phyloP scores from a whole-genome alignment of 2,329 filamentous ascomycete genomes.

The Trichoderma lentiforme region DNA sequence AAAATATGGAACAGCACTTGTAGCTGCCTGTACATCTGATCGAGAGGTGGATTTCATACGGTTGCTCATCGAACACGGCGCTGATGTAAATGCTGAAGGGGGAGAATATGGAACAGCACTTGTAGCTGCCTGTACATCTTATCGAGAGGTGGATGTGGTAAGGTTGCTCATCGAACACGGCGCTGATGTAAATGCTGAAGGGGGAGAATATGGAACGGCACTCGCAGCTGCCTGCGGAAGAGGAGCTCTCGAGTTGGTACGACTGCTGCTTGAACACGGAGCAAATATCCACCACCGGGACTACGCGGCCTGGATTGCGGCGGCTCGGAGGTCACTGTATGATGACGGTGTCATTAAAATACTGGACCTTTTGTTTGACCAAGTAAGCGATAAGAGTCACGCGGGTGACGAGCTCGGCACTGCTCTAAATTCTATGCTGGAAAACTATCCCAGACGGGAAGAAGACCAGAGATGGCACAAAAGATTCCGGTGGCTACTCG shows the following conservation, averaged over 20 bases:
- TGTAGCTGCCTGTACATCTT: neutral
- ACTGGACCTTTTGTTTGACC: neutral
- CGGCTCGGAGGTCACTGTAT: neutral
- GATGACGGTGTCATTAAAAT: no score
- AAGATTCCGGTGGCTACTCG: neutral
- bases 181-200: neutral
- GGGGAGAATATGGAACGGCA: neutral
- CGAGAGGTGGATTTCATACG: no score
- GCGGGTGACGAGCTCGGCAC: neutral
- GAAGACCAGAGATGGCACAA: neutral
- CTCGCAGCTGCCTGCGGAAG: neutral
- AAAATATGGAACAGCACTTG: neutral
- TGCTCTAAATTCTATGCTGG: neutral
- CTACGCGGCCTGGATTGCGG: neutral
- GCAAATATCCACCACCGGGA: neutral
- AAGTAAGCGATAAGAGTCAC: neutral
- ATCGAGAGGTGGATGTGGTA: no score
- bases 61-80: neutral
- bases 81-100: neutral
- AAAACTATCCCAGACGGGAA: no score
- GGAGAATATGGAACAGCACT: neutral
- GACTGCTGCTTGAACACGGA: neutral
- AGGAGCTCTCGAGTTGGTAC: fast-evolving
- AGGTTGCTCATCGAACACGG: neutral
- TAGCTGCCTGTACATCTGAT: neutral